Percentiles rank a stretch among this genome's conserved stretches.
Evolutionary conservation across 2,329 filamentous ascomycete species (phyloP).

Genomic region (Cadophora gregata): DNA sequence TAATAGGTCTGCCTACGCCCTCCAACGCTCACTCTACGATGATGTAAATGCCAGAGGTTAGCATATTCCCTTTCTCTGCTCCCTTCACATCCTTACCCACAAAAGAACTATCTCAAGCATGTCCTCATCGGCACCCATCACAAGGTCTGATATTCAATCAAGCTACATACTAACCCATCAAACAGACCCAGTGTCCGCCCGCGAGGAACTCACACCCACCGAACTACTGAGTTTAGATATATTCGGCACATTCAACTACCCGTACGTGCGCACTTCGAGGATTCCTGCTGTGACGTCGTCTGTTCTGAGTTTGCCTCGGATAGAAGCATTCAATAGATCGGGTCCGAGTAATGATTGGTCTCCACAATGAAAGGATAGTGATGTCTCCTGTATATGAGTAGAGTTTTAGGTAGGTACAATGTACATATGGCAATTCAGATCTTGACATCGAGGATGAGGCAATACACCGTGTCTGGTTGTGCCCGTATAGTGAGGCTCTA

Average conservation of each 20-base stretch:
- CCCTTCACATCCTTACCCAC: no score
- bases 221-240: constrained; percentile 16
- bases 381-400: no score
- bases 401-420: no score
- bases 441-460: no score
- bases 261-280: not conserved
- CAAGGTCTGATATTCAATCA: not conserved
- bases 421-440: no score
- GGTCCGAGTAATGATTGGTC: constrained; percentile 1
- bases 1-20: not conserved
- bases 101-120: no score
- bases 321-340: constrained; percentile 1
- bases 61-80: not conserved
- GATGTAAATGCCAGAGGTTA: not conserved
- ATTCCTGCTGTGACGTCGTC: not conserved
- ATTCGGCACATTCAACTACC: constrained; percentile 20
- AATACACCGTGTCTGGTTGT: no score
- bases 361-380: not conserved
- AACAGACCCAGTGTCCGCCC: not conserved
- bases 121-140: no score
- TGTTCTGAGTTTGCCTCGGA: not conserved
- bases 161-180: no score
- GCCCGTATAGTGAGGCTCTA: no score
- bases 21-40: not conserved
- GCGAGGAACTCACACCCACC: not conserved